Evolutionary conservation across 805 yeast genomes (phyloP).

Genomic region (Pichia pseudocactophila): DNA sequence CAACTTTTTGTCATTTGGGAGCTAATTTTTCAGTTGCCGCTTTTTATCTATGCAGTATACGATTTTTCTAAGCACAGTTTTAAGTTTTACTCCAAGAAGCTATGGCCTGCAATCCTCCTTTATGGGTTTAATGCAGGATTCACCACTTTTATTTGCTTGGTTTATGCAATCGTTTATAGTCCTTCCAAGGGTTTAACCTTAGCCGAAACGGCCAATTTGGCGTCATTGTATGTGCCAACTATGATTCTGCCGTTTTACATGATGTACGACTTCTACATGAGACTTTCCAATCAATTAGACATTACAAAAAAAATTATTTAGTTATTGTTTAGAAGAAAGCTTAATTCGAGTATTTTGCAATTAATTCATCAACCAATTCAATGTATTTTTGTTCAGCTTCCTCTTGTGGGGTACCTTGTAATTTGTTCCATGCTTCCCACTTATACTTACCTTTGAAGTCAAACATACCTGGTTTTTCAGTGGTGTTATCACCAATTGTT

Average conservation of each 20-base stretch:
- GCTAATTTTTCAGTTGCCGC: conserved; percentile 67
- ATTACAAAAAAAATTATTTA: conserved; percentile 1
- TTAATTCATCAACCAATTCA: conserved; percentile 54
- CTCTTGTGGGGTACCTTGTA: conserved; percentile 77
- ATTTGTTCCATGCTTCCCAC: conserved; percentile 94
- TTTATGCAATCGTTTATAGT: conserved; percentile 32
- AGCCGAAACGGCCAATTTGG: conserved; percentile 34
- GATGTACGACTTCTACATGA: conserved; percentile 33
- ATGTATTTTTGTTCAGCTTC: conserved; percentile 86
- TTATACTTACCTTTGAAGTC: conserved; percentile 93
- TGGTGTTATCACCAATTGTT: conserved; percentile 87
- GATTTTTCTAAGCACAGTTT: conserved; percentile 15
- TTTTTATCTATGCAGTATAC: conserved; percentile 46
- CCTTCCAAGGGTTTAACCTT: conserved; percentile 31
- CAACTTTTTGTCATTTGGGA: conserved; percentile 64
- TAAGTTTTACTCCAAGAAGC: conserved; percentile 16
- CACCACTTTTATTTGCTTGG: conserved; percentile 68
- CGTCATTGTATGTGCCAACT: conserved; percentile 61
- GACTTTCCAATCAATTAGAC: conserved; percentile 6
- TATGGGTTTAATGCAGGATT: conserved; percentile 81
- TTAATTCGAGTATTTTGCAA: conserved; percentile 34
- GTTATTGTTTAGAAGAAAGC: background rate
- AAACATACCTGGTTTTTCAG: conserved; percentile 83
- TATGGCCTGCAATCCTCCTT: conserved; percentile 31
- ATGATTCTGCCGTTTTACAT: conserved; percentile 54